These are phyloP conservation scores for Sanghuangporus weigelae DNA, from an alignment of 1,284 basidiomycete genomes.

Conservation along the genomic window DNA sequence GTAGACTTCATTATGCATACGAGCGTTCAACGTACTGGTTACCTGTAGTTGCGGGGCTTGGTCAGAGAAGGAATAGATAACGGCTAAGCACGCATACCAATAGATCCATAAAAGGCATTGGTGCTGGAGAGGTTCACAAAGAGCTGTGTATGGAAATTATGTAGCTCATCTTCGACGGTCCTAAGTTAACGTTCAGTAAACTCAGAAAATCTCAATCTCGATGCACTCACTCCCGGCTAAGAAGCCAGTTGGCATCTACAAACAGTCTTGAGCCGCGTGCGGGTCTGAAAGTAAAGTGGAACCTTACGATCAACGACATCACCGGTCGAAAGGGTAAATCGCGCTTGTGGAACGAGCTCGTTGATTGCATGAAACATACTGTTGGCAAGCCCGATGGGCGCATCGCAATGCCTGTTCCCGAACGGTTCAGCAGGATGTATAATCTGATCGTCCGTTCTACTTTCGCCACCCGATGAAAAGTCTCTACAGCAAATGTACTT, in stretches of 20 bases:
- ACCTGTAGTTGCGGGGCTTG: slow-evolving; percentile 26
- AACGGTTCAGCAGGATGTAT: slow-evolving; percentile 39
- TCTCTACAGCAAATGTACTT: slow-evolving; percentile 56
- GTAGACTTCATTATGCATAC: not conserved
- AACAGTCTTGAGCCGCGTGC: not conserved
- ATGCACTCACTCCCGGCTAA: slow-evolving; percentile 34
- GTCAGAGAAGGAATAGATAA: not conserved
- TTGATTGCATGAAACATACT: slow-evolving; percentile 43
- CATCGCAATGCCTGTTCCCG: slow-evolving; percentile 46
- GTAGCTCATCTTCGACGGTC: slow-evolving; percentile 10
- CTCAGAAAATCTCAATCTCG: slow-evolving; percentile 25
- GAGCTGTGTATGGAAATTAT: slow-evolving; percentile 13
- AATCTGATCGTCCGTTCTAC: slow-evolving; percentile 16
- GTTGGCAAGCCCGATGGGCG: slow-evolving; percentile 40
- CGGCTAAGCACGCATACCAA: not conserved
- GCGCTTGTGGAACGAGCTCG: slow-evolving; percentile 32
- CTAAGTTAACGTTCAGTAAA: not conserved
- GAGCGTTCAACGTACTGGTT: slow-evolving; percentile 39
- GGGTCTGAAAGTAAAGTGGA: not conserved
- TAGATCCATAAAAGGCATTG: slow-evolving; percentile 7
- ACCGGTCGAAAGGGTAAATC: slow-evolving; percentile 55
- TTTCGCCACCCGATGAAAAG: slow-evolving; percentile 25
- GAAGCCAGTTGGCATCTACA: slow-evolving; percentile 42
- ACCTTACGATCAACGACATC: slow-evolving; percentile 53
- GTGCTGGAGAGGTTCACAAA: not conserved